Evolutionary conservation across 371 early-diverging fungal genomes (phyloP), one percentile per base, ranked within the genome.

Genomic region (Haplosporangium sp.): DNA sequence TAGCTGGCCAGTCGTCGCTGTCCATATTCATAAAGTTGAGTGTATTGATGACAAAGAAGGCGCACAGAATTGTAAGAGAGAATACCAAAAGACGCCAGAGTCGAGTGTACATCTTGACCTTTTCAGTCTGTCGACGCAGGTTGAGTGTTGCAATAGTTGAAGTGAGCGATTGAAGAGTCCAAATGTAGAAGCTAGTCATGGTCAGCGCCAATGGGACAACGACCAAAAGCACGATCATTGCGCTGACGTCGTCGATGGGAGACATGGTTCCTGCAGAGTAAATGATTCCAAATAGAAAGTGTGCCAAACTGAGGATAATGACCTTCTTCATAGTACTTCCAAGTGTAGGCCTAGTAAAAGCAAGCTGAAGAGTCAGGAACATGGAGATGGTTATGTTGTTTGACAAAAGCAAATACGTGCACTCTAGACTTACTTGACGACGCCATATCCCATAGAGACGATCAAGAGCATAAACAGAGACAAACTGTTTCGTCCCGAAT

Each of bases 381-480:
- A 40, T 44, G 19, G 52, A 35, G 38, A 7, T 60, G 38, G 19
- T 13, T 48, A 17, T 48, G 17, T 3, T 5, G 2, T 42, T 20
- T 44, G 17, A 35, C 15, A 5, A 17, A 38, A 37, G 15, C 5
- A 2, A 11, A 13, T 39, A 27, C 34, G 10, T 39, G 17, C 42
- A 15, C 55, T 11, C 35, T 53, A 53, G 2, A 65, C 86, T 62
- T 90, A 94, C 94, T 90, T 93, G 60, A 96, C 94, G 44, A 98
- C 97, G 63, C 99, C 96, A 77, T 96, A 98, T 10, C 99, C 99
- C 78, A 98, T 90, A 19, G 94, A 90, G 3, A 98, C 98, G 58
- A 98, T 94, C 44, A 98, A 84, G 8, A 98, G 86, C 93, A 98
- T 94, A 69, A 97, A 98, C 83, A 98, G 95, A 2, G 98, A 96